Conservation (phyloP, 306 rosid species). For the Vigna trinervia region DNA sequence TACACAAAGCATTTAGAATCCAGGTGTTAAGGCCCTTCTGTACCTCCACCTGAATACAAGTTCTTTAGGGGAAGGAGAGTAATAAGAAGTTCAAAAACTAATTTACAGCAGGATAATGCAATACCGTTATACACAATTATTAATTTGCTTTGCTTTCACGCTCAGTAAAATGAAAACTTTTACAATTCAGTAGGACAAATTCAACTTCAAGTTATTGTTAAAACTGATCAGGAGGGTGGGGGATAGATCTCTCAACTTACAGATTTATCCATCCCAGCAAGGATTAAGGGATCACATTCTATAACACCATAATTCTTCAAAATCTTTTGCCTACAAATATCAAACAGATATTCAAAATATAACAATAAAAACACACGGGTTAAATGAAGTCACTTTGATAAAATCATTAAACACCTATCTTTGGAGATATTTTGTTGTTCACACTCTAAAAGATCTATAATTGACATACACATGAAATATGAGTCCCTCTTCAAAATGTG, state of each 20-base stretch:
- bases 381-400: constrained; percentile 14
- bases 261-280: constrained; percentile 76
- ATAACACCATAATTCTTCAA: constrained; percentile 85
- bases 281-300: constrained; percentile 76
- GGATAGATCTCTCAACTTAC: constrained; percentile 51
- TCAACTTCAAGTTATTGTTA: background rate
- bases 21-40: background rate
- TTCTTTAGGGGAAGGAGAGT: background rate
- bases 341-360: background rate
- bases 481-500: constrained; percentile 12
- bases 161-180: constrained; percentile 9
- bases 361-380: background rate
- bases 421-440: background rate
- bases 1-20: constrained; percentile 1
- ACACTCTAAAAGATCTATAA: background rate
- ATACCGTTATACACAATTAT: constrained; percentile 20
- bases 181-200: constrained; percentile 17
- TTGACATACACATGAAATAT: background rate
- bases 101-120: background rate
- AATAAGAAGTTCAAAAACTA: constrained; percentile 18
- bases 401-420: constrained; percentile 6
- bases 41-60: constrained; percentile 26
- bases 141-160: constrained; percentile 9
- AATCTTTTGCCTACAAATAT: constrained; percentile 66
- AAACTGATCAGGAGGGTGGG: background rate